phyloP scores from a whole-genome alignment of 495 filamentous ascomycete species.

The Pseudomonodictys pantanalensis region DNA sequence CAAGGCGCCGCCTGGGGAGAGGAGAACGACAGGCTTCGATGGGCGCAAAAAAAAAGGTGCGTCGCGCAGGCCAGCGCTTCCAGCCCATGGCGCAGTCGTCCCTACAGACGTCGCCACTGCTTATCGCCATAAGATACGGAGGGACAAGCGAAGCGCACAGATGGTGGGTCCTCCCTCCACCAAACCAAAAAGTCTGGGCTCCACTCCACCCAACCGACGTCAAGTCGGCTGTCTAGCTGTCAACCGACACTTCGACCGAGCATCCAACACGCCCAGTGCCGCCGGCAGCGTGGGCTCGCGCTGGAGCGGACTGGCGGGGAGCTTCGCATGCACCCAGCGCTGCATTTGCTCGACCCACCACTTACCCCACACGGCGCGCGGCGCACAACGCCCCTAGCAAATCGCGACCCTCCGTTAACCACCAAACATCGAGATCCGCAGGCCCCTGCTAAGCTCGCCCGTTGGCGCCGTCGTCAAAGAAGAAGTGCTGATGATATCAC shows the following conservation, averaged over 20 bases:
- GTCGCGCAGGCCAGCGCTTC: too few species aligned
- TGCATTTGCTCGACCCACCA: background rate
- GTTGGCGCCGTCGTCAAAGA: background rate
- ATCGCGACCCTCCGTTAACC: background rate
- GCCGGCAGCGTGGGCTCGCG: constrained; percentile 5
- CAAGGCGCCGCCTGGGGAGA: too few species aligned
- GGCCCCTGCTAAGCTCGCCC: background rate
- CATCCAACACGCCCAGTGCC: background rate
- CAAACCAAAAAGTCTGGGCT: too few species aligned
- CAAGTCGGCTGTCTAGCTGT: background rate
- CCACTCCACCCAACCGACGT: background rate
- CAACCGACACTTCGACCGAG: too few species aligned
- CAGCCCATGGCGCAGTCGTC: too few species aligned
- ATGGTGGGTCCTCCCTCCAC: too few species aligned
- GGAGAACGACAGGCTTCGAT: too few species aligned
- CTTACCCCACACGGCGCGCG: constrained; percentile 7
- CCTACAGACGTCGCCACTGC: too few species aligned
- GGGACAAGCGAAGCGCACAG: too few species aligned
- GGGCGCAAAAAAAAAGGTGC: constrained; percentile 14
- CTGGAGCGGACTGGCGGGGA: background rate
- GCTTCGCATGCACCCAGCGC: background rate
- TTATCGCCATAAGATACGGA: too few species aligned
- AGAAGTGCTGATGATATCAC: background rate
- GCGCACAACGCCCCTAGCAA: background rate
- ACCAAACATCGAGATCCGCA: background rate